Evolutionary conservation across 2,329 filamentous ascomycete genomes (phyloP).

Genomic region (Aspergillus alliaceus): DNA sequence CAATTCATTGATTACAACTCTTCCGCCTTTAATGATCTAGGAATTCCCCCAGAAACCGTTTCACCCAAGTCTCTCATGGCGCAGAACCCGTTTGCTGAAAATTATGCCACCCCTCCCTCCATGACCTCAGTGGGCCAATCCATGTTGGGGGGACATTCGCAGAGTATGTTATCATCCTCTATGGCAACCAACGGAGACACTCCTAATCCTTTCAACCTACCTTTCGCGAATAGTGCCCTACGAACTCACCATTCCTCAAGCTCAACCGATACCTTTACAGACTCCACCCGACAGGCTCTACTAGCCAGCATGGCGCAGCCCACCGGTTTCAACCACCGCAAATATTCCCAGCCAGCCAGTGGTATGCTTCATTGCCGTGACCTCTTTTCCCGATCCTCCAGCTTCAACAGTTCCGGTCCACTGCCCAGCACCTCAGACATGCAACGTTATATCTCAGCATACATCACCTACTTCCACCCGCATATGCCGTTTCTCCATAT

Average conservation of each 20-base stretch:
- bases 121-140: constrained; percentile 73
- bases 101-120: constrained; percentile 75
- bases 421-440: constrained; percentile 81
- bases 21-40: constrained; percentile 72
- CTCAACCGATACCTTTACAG: constrained; percentile 66
- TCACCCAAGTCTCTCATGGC: constrained; percentile 74
- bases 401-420: constrained; percentile 48
- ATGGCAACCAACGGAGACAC: constrained; percentile 45
- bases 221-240: constrained; percentile 60
- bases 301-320: constrained; percentile 62
- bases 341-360: constrained; percentile 60
- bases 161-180: constrained; percentile 51
- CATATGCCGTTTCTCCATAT: constrained; percentile 94
- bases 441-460: constrained; percentile 85
- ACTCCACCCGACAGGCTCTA: constrained; percentile 64
- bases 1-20: constrained; percentile 75
- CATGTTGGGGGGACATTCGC: constrained; percentile 64
- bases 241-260: constrained; percentile 61
- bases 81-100: constrained; percentile 67
- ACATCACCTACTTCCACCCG: constrained; percentile 89
- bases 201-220: constrained; percentile 48
- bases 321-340: constrained; percentile 56
- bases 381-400: constrained; percentile 33
- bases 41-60: constrained; percentile 68
- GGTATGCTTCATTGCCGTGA: constrained; percentile 47